Evolutionary conservation across 2,329 filamentous ascomycete genomes (phyloP).

Genomic region (Microdochium paspali): DNA sequence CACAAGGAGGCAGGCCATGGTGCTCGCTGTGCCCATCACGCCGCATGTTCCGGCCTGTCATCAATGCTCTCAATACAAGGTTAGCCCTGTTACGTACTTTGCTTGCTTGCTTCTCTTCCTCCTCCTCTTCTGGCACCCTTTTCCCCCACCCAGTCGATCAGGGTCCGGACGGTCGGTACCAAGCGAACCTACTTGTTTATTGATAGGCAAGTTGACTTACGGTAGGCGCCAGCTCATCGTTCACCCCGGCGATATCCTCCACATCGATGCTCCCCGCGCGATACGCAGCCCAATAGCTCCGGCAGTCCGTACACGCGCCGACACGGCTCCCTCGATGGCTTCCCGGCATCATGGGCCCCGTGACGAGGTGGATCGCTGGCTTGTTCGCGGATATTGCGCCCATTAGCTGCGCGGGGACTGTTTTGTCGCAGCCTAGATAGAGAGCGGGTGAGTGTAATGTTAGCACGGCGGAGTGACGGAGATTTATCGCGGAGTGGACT

Average conservation of each 20-base stretch:
- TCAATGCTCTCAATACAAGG: not conserved
- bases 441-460: no score
- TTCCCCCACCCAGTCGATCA: no score
- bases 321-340: conserved; percentile 54
- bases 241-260: conserved; percentile 61
- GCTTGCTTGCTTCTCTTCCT: no score
- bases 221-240: conserved; percentile 64
- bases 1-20: conserved; percentile 78
- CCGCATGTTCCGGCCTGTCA: conserved; percentile 72
- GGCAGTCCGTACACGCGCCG: conserved; percentile 66
- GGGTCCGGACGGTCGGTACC: no score
- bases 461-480: no score
- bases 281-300: conserved; percentile 64
- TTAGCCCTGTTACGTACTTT: not conserved
- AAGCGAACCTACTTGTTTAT: no score
- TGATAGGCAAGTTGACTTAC: conserved; percentile 26
- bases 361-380: conserved; percentile 58
- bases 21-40: conserved; percentile 88
- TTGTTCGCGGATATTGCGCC: conserved; percentile 68
- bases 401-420: conserved; percentile 66
- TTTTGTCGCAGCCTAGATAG: conserved; percentile 67
- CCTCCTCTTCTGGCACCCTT: not conserved
- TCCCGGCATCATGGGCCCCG: conserved; percentile 68
- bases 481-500: no score
- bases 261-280: conserved; percentile 58